Evolutionary conservation across 2,329 filamentous ascomycete species (phyloP), one percentile per base, ranked within the genome.

Genomic region (Claviceps lovelessii): DNA sequence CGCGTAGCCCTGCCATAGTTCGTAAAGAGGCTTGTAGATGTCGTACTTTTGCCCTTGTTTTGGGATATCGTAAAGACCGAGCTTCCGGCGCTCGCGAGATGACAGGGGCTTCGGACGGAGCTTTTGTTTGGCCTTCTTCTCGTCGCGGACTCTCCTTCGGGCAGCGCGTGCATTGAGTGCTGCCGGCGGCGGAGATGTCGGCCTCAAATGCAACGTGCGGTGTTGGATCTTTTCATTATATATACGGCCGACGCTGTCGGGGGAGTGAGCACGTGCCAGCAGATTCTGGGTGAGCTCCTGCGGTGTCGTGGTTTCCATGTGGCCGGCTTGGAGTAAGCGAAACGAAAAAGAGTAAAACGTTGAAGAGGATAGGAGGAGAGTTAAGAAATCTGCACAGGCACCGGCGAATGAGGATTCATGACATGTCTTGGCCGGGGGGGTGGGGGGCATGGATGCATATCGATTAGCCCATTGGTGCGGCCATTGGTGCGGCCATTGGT

Each of bases 1-100:
- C 64, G 93, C 86, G 69, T 98, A 98, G 3, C 80, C 83, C 42
- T 83, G 70, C 93, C 93, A 98, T 59, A 98, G 73, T 17, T 70
- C 69, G 66, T 94, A 81, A 60, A 98, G 71, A 0, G 86, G 85
- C 61, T 83, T 78, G 67, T 93, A 97, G 37, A 91, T 77, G 5
- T 76, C 76, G 64, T 94, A 94, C 44, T 63, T 67, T 39, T 71
- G 69, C 55, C 84, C 80, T 41, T 77, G 72, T 56, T 80, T 80
- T 0, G 86, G 85, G 6, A 96, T 77, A 11, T 87, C 80, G 70
- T 94, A 84, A 17, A 96, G 75, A 11, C 83, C 80, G 0, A 90
- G 76, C 5, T 72, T 73, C 15, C 90, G 84, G 61, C 90, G 89
- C 65, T 93, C 80, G 28, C 84, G 81, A 0, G 90, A 85, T 0